phyloP scores from a whole-genome alignment of 1,284 basidiomycete species.

The Microbotryum lychnidis-dioicae region DNA sequence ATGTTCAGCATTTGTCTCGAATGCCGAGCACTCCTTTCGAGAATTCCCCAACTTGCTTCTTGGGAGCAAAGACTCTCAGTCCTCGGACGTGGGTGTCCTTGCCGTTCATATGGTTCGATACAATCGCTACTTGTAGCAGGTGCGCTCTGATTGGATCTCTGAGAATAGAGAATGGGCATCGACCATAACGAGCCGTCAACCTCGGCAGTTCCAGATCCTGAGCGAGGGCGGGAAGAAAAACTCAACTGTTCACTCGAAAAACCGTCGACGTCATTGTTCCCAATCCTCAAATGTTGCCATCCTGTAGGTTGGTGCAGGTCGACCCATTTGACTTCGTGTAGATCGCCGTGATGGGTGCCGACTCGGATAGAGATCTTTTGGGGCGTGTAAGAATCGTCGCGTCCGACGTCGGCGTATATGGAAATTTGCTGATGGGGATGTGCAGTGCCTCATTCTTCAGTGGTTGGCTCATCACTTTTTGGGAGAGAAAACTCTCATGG shows the following conservation, averaged over 20 bases:
- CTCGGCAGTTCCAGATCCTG: background rate
- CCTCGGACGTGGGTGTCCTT: slow-evolving; percentile 98
- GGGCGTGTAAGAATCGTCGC: slow-evolving; percentile 96
- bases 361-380: slow-evolving; percentile 80
- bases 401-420: slow-evolving; percentile 72
- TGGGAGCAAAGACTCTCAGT: slow-evolving; percentile 71
- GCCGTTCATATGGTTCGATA: slow-evolving; percentile 93
- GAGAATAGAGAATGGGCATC: slow-evolving; percentile 8
- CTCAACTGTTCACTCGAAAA: slow-evolving; percentile 8
- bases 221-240: background rate
- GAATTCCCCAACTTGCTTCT: slow-evolving; percentile 52
- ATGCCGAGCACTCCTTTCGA: too few species aligned
- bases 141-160: slow-evolving; percentile 83
- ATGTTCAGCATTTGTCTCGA: background rate
- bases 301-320: slow-evolving; percentile 84
- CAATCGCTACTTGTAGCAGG: slow-evolving; percentile 79
- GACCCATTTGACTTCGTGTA: slow-evolving; percentile 81
- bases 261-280: slow-evolving; percentile 25
- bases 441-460: too few species aligned
- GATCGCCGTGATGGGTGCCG: slow-evolving; percentile 81
- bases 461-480: too few species aligned
- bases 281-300: slow-evolving; percentile 86
- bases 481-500: background rate
- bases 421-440: slow-evolving; percentile 65
- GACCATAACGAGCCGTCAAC: background rate